phyloP scores from a whole-genome alignment of 1,139 yeast genomes.

The Geotrichum citri-aurantii region DNA sequence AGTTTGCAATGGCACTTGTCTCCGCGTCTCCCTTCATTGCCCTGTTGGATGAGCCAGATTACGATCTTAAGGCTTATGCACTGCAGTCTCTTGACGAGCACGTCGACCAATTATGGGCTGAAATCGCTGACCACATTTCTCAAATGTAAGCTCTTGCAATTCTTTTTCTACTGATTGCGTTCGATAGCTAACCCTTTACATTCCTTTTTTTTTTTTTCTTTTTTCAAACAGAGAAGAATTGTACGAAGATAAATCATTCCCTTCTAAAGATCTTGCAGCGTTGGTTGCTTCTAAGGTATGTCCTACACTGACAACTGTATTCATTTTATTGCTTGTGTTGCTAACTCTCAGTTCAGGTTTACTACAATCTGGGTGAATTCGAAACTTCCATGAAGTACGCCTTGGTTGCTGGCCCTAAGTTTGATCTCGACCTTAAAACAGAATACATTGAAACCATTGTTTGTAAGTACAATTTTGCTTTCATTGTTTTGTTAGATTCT shows the following conservation, averaged over 20 bases:
- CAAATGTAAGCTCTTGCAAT: slow-evolving; percentile 42
- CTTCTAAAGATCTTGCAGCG: slow-evolving; percentile 80
- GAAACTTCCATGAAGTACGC: slow-evolving; percentile 88
- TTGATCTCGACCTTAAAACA: slow-evolving; percentile 63
- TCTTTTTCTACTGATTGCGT: background rate
- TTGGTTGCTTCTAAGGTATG: slow-evolving; percentile 69
- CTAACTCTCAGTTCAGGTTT: slow-evolving; percentile 42
- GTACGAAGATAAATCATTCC: slow-evolving; percentile 76
- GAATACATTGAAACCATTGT: slow-evolving; percentile 92
- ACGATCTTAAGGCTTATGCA: slow-evolving; percentile 75
- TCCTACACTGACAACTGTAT: background rate
- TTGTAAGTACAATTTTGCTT: slow-evolving; percentile 28
- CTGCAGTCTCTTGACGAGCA: slow-evolving; percentile 71
- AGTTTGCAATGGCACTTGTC: slow-evolving; percentile 23
- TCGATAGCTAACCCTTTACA: slow-evolving; percentile 7
- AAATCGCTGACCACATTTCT: slow-evolving; percentile 82
- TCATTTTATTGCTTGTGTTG: background rate
- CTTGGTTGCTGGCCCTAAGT: slow-evolving; percentile 73
- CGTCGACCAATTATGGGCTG: slow-evolving; percentile 96
- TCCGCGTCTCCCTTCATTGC: slow-evolving; percentile 85
- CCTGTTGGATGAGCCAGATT: slow-evolving; percentile 75
- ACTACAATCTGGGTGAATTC: slow-evolving; percentile 91
- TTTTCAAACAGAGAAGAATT: slow-evolving; percentile 54
- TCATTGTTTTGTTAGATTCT: background rate
- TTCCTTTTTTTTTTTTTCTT: background rate